Evolutionary conservation across 768 basidiomycete species (phyloP).

Genomic region (Pisolithus sp.): DNA sequence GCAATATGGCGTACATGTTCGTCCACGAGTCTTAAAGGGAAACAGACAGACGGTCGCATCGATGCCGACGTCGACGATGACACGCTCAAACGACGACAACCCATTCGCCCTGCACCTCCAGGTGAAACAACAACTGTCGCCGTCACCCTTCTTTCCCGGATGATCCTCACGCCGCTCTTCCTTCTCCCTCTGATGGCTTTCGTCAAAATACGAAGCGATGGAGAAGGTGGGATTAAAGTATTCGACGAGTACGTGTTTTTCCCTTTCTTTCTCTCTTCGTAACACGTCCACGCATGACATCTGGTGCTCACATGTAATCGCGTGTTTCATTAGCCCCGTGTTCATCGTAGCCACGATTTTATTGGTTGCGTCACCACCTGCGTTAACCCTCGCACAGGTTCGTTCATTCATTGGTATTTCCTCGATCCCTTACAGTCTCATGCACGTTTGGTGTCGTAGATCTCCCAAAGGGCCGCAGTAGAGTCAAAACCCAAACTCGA

Average conservation of each 20-base stretch:
- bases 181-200: slow-evolving; percentile 72
- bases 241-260: slow-evolving; percentile 64
- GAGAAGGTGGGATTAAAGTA: slow-evolving; percentile 34
- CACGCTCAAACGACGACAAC: neutral
- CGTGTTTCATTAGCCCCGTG: slow-evolving; percentile 52
- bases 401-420: slow-evolving; percentile 5
- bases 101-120: slow-evolving; percentile 13
- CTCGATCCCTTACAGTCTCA: neutral
- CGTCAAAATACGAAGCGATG: slow-evolving; percentile 51
- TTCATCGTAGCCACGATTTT: slow-evolving; percentile 83
- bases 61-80: neutral
- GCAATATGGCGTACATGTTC: neutral
- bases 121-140: slow-evolving; percentile 81
- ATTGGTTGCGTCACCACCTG: slow-evolving; percentile 77
- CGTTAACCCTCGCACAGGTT: slow-evolving; percentile 60
- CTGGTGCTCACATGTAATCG: too few relatives aligned
- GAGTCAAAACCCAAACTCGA: neutral
- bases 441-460: slow-evolving; percentile 6
- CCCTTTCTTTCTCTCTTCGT: neutral
- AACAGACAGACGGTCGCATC: neutral
- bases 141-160: slow-evolving; percentile 77
- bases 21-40: neutral
- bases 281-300: neutral
- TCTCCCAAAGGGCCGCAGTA: slow-evolving; percentile 13
- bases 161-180: slow-evolving; percentile 78